phyloP scores from a whole-genome alignment of 352 stramenopile genomes.

The Phytophthora hybrid region DNA sequence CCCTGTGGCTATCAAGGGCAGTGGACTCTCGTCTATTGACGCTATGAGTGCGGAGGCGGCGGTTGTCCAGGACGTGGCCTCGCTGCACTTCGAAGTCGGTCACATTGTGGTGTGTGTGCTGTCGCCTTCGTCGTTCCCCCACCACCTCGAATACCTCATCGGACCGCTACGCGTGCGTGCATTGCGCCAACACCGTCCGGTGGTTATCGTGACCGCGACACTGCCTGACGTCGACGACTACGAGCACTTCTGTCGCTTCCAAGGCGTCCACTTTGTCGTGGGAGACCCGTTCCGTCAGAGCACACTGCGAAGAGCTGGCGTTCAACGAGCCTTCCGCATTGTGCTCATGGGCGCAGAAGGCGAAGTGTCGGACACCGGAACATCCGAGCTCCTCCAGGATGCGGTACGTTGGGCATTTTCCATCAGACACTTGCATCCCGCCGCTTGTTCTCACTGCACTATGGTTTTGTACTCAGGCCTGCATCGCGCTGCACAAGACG shows the following conservation, averaged over 20 bases:
- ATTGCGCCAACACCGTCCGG: constrained; percentile 70
- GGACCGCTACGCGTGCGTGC: constrained; percentile 74
- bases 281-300: constrained; percentile 69
- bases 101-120: constrained; percentile 80
- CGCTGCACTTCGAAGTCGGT: constrained; percentile 48
- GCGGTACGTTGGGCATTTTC: constrained; percentile 46
- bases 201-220: constrained; percentile 66
- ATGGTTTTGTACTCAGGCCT: constrained; percentile 40
- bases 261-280: constrained; percentile 72
- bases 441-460: neutral
- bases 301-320: constrained; percentile 58
- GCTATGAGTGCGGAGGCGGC: constrained; percentile 39
- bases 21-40: constrained; percentile 14
- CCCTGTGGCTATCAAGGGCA: constrained; percentile 22
- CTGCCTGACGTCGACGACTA: constrained; percentile 68
- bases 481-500: constrained; percentile 81
- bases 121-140: constrained; percentile 65
- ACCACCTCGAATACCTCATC: constrained; percentile 86
- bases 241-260: constrained; percentile 68
- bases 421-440: too few relatives aligned
- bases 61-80: constrained; percentile 55
- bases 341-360: constrained; percentile 82
- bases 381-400: constrained; percentile 77
- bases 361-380: constrained; percentile 58
- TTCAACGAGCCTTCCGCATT: constrained; percentile 67